phyloP scores from a whole-genome alignment of 805 yeast species.

The Yarrowia osloensis region DNA sequence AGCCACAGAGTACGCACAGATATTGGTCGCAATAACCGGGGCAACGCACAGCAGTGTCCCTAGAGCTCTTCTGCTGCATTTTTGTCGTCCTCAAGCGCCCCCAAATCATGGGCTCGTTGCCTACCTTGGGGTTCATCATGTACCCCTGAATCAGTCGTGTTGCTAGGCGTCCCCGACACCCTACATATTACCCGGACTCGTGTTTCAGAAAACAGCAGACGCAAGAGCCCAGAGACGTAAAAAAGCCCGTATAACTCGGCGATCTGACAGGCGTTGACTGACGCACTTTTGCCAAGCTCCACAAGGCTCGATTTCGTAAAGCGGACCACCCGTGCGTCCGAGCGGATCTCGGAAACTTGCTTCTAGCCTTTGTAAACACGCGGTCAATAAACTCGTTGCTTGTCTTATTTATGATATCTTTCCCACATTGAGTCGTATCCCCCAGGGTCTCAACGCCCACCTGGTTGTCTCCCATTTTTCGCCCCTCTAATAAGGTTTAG shows the following conservation, averaged over 20 bases:
- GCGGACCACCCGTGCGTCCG: too few species aligned
- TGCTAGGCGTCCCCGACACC: not conserved
- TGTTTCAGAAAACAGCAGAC: not conserved
- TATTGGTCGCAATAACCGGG: too few species aligned
- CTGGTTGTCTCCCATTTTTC: not conserved
- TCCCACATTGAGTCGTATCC: not conserved
- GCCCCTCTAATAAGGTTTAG: not conserved
- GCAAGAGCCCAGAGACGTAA: not conserved
- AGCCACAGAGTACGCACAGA: too few species aligned
- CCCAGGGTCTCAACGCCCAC: not conserved
- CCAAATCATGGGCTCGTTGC: not conserved
- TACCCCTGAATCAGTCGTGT: not conserved
- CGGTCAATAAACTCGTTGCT: not conserved
- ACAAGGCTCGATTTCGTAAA: not conserved
- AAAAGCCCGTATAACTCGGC: not conserved
- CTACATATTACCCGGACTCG: constrained; percentile 23
- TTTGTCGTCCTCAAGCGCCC: not conserved
- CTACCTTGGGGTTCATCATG: too few species aligned
- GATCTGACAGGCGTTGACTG: not conserved
- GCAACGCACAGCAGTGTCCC: too few species aligned
- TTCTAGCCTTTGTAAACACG: not conserved
- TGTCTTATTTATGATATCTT: not conserved
- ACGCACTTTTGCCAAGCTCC: not conserved
- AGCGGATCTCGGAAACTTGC: not conserved
- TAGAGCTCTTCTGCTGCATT: too few species aligned